Percentiles rank a stretch among this genome's conserved stretches.
phyloP scores from a whole-genome alignment of 345 rosid genomes.

The Noccaea bulbosa region DNA sequence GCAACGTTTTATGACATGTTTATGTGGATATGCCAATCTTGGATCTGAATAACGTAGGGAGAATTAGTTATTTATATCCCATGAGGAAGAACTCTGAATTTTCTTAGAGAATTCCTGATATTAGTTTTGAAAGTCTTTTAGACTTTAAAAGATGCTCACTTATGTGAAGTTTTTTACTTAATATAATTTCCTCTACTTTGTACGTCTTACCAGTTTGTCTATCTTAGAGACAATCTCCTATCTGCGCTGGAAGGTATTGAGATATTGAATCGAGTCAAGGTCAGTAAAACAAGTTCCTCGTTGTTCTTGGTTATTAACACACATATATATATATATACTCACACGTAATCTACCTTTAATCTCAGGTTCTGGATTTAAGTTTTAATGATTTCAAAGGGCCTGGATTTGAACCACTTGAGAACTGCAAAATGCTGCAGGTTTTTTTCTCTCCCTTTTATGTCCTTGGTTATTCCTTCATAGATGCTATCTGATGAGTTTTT shows the following conservation, averaged over 20 bases:
- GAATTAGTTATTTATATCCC: slow-evolving; percentile 1
- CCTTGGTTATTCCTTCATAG: slow-evolving; percentile 12
- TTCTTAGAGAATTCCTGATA: not conserved
- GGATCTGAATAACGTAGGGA: slow-evolving; percentile 24
- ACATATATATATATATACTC: not conserved
- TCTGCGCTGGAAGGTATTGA: slow-evolving; percentile 89
- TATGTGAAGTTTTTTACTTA: slow-evolving; percentile 5
- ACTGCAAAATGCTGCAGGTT: slow-evolving; percentile 94
- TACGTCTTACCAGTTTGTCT: slow-evolving; percentile 80
- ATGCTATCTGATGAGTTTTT: slow-evolving; percentile 28
- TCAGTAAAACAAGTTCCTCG: slow-evolving; percentile 45
- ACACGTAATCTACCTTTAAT: slow-evolving; percentile 27
- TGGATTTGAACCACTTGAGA: slow-evolving; percentile 95
- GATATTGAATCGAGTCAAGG: slow-evolving; percentile 93
- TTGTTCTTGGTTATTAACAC: slow-evolving; percentile 3
- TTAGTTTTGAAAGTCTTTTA: slow-evolving; percentile 1
- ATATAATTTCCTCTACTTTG: slow-evolving; percentile 6
- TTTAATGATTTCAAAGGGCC: slow-evolving; percentile 99
- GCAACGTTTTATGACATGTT: slow-evolving; percentile 10
- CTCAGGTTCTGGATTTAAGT: slow-evolving; percentile 95
- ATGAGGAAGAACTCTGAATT: slow-evolving; percentile 1
- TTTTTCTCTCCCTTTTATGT: slow-evolving; percentile 34
- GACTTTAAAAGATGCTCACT: slow-evolving; percentile 1
- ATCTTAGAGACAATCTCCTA: slow-evolving; percentile 94
- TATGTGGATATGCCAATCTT: slow-evolving; percentile 14